Percentiles rank a stretch among this genome's conserved stretches.
Evolutionary conservation across 352 stramenopile species (phyloP).

Genomic region (Globisporangium splendens): DNA sequence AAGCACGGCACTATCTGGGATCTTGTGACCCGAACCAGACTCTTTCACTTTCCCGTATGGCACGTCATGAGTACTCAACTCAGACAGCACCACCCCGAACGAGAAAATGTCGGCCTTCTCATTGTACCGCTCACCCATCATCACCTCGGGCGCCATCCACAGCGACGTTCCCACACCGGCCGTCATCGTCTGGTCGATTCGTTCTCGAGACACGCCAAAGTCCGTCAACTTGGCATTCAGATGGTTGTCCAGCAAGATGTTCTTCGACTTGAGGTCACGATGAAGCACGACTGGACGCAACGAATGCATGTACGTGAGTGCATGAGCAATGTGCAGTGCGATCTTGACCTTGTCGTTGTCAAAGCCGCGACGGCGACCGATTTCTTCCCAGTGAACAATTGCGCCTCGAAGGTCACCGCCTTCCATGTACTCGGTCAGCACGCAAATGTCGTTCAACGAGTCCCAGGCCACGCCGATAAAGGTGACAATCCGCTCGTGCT

Average conservation of each 20-base stretch:
- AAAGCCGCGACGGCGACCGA: constrained; percentile 15
- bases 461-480: constrained; percentile 74
- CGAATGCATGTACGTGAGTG: constrained; percentile 50
- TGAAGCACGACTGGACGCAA: constrained; percentile 37
- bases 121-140: constrained; percentile 41
- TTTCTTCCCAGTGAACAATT: constrained; percentile 17
- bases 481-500: constrained; percentile 60
- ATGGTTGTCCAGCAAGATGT: constrained; percentile 34
- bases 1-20: too few species aligned
- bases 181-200: constrained; percentile 43
- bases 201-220: constrained; percentile 45
- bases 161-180: constrained; percentile 28
- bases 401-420: constrained; percentile 40
- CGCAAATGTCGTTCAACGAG: constrained; percentile 33
- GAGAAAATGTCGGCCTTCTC: constrained; percentile 26
- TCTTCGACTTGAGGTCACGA: constrained; percentile 60
- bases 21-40: not conserved
- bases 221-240: constrained; percentile 49
- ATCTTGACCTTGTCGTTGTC: constrained; percentile 30
- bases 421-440: constrained; percentile 47
- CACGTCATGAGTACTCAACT: constrained; percentile 25
- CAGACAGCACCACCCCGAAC: too few species aligned
- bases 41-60: constrained; percentile 15
- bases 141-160: constrained; percentile 54
- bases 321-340: constrained; percentile 34